Percentiles rank a stretch among this genome's conserved stretches.
phyloP scores from a whole-genome alignment of 768 basidiomycete genomes.

The Russula griseocarnosa region DNA sequence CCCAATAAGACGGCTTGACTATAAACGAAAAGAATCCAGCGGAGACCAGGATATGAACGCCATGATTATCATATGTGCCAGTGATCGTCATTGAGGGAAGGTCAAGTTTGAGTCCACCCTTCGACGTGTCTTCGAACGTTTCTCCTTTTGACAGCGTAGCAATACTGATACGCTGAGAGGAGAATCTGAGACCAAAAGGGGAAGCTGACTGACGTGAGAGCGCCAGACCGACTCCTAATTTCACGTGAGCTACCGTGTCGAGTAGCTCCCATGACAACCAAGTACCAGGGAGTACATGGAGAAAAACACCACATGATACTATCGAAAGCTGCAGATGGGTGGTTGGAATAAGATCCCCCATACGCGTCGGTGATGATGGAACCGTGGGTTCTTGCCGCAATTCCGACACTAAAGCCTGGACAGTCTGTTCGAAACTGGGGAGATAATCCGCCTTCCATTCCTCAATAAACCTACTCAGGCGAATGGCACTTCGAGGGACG shows the following conservation, averaged over 20 bases:
- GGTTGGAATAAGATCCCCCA: constrained; percentile 21
- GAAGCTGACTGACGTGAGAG: constrained; percentile 36
- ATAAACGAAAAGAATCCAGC: constrained; percentile 68
- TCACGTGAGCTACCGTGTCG: constrained; percentile 46
- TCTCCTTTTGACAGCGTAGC: constrained; percentile 42
- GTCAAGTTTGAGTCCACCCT: constrained; percentile 54
- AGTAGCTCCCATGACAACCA: constrained; percentile 76
- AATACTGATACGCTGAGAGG: constrained; percentile 58
- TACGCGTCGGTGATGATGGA: constrained; percentile 7
- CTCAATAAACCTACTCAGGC: constrained; percentile 71
- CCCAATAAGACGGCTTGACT: constrained; percentile 79
- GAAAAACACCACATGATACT: constrained; percentile 49
- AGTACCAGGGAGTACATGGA: constrained; percentile 85
- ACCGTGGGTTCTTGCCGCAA: constrained; percentile 38
- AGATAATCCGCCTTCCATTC: constrained; percentile 81
- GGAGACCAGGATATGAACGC: constrained; percentile 52
- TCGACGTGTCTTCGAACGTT: constrained; percentile 31
- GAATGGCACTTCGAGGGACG: constrained; percentile 78
- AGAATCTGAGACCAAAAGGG: constrained; percentile 61
- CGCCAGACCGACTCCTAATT: constrained; percentile 35
- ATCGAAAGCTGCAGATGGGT: constrained; percentile 54
- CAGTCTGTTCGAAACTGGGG: constrained; percentile 64
- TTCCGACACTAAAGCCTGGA: constrained; percentile 63
- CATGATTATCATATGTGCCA: constrained; percentile 50
- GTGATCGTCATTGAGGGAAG: constrained; percentile 64